These are phyloP conservation scores for Dendrobium catenatum DNA, from an alignment of 106 monocot genomes.

Conservation along the genomic window DNA sequence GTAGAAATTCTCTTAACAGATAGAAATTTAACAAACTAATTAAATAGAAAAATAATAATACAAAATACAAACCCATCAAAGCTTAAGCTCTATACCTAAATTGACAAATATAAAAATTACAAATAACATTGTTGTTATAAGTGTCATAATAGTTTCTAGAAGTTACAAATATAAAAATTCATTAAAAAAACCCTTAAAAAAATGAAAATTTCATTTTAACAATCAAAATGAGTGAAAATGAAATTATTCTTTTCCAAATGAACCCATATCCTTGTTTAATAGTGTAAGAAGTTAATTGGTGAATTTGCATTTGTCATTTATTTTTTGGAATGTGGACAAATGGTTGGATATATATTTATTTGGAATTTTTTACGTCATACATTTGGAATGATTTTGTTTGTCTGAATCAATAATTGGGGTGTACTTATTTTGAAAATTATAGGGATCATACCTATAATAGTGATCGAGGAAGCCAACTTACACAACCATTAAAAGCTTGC, in stretches of 20 bases:
- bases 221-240: background rate
- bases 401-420: background rate
- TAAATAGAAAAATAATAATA: background rate
- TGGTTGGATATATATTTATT: background rate
- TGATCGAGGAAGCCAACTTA: slow-evolving; percentile 23
- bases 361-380: background rate
- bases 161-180: too few relatives aligned
- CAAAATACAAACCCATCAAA: background rate
- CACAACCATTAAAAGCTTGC: slow-evolving; percentile 25
- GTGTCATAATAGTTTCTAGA: too few relatives aligned
- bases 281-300: background rate
- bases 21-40: too few relatives aligned
- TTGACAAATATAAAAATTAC: too few relatives aligned
- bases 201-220: too few relatives aligned
- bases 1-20: too few relatives aligned
- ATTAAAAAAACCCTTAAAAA: too few relatives aligned
- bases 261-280: background rate
- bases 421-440: background rate
- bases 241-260: background rate
- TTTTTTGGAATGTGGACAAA: background rate
- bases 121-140: too few relatives aligned
- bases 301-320: background rate
- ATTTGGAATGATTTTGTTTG: background rate
- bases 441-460: slow-evolving; percentile 49
- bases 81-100: too few relatives aligned